Percentiles rank a stretch among this genome's conserved stretches.
Evolutionary conservation across 148 eudicot species (phyloP).

Genomic region (Cornus controversa): DNA sequence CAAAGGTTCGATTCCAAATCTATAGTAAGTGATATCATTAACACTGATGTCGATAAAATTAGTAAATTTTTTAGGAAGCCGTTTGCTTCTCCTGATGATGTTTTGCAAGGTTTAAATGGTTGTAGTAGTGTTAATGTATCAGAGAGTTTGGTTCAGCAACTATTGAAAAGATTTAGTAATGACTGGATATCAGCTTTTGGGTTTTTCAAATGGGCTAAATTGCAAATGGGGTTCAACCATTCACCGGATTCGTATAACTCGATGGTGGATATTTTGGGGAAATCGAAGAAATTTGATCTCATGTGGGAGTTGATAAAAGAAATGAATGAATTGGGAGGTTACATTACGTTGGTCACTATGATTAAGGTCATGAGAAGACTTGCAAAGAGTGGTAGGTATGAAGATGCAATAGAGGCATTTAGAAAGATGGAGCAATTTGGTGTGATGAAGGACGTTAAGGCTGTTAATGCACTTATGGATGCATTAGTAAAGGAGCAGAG

Average conservation of each 20-base stretch:
- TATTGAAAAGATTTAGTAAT: slow-evolving; percentile 66
- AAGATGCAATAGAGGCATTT: slow-evolving; percentile 62
- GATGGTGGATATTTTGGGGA: slow-evolving; percentile 79
- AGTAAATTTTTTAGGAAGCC: slow-evolving; percentile 37
- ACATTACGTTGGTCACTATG: slow-evolving; percentile 54
- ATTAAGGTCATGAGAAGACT: slow-evolving; percentile 67
- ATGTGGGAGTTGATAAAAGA: slow-evolving; percentile 44
- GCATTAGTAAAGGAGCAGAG: slow-evolving; percentile 56
- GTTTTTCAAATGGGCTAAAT: slow-evolving; percentile 75
- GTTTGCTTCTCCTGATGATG: slow-evolving; percentile 52
- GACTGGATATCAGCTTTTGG: slow-evolving; percentile 67
- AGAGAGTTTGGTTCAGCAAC: slow-evolving; percentile 49
- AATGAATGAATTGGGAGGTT: slow-evolving; percentile 53
- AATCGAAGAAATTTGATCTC: slow-evolving; percentile 38
- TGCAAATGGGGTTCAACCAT: slow-evolving; percentile 28
- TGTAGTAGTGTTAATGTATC: slow-evolving; percentile 33
- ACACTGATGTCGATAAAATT: slow-evolving; percentile 52
- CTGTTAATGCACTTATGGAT: slow-evolving; percentile 63
- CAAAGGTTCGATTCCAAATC: slow-evolving; percentile 29
- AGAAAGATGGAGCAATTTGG: slow-evolving; percentile 45
- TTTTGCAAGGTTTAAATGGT: slow-evolving; percentile 33
- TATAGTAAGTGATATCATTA: slow-evolving; percentile 33
- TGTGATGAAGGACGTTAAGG: slow-evolving; percentile 41
- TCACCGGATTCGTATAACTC: slow-evolving; percentile 50
- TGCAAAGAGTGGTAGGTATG: slow-evolving; percentile 45